Base-by-base conservation (phyloP, 441 rosid genomes). In the Biscutella auriculata region DNA sequence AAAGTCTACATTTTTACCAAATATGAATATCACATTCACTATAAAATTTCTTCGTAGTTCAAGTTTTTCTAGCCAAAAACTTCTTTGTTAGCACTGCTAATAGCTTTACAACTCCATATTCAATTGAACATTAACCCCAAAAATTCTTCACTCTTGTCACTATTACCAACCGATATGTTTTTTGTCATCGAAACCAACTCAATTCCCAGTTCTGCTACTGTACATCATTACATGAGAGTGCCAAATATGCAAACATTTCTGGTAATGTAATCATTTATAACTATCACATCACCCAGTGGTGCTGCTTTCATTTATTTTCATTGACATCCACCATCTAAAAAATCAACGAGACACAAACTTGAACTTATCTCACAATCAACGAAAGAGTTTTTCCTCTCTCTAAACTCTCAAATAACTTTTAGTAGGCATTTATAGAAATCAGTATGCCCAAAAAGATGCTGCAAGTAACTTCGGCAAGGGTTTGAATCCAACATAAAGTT, bases 401-500 rank as follows among this genome's bases (percentile, higher is more conserved):
- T 13, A 28, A 12, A 42, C 42, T 32, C 39, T 42, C 12, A 25
- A 23, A 21, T 14, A 13, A 25, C 54, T 37, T 12, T 30, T 8
- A 39, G n/a, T n/a, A n/a, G n/a, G n/a, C 52, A 23, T 28, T 57
- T 28, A 28, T 33, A 50, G 52, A 45, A 49, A 57, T 49, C 33
- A 6, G 27, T 32, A 32, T 65, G 49, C 15, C 44, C 40, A 55
- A 27, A 54, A 45, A 36, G 40, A 23, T 33, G 45, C 53, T 13
- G 46, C 57, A 58, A 42, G 27, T 51, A 59, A 51, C 60, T 44
- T 48, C 10, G 8, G 40, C 27, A 35, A 44, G 54, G 19, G 17
- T 25, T 50, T 28, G 28, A 42, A 58, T 50, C 46, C 52, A 57
- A 9, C 60, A 53, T 25, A 62, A 41, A 63, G 16, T 63, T 63